A percentile compares a stretch with the other conserved stretches of the same genome.
These are phyloP conservation scores for Grosmannia penicillata DNA, from an alignment of 2,329 filamentous ascomycete species.

Conservation along the genomic window DNA sequence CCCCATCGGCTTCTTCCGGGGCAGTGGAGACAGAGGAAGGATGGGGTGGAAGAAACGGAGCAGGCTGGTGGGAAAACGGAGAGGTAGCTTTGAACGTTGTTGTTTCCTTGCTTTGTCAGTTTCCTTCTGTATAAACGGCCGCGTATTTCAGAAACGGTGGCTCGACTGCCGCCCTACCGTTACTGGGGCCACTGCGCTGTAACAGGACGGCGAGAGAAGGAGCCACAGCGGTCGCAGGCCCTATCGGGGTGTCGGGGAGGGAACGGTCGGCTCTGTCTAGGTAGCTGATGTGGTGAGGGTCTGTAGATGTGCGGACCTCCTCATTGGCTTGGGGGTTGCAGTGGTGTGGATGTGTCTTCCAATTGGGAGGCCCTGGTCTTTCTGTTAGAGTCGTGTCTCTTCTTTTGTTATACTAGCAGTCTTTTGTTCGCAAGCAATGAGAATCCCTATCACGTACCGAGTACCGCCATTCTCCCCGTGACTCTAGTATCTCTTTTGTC, in stretches of 20 bases:
- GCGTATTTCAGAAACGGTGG: not conserved
- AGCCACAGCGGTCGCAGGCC: not conserved
- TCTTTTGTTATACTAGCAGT: not conserved
- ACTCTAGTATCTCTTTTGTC: no score
- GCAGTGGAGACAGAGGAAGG: not conserved
- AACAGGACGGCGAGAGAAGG: not conserved
- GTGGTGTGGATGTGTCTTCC: not conserved
- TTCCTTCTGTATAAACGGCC: not conserved
- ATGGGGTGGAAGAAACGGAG: not conserved
- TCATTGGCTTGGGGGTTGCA: constrained; percentile 2
- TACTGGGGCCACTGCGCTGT: not conserved
- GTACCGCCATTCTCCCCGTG: no score
- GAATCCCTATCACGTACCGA: no score
- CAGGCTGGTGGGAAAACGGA: constrained; percentile 4
- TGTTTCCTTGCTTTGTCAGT: not conserved
- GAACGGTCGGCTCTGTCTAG: not conserved
- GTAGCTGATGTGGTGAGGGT: not conserved
- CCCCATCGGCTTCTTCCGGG: no score
- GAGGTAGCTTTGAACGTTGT: not conserved
- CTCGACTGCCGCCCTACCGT: not conserved
- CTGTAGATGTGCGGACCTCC: constrained; percentile 2
- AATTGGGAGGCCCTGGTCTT: not conserved
- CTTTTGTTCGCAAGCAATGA: no score
- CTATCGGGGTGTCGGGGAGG: not conserved
- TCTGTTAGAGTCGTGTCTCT: not conserved